A percentile compares a stretch with the other conserved stretches of the same genome.
phyloP scores from a whole-genome alignment of 2,329 filamentous ascomycete genomes.

The Diaporthe sp. region DNA sequence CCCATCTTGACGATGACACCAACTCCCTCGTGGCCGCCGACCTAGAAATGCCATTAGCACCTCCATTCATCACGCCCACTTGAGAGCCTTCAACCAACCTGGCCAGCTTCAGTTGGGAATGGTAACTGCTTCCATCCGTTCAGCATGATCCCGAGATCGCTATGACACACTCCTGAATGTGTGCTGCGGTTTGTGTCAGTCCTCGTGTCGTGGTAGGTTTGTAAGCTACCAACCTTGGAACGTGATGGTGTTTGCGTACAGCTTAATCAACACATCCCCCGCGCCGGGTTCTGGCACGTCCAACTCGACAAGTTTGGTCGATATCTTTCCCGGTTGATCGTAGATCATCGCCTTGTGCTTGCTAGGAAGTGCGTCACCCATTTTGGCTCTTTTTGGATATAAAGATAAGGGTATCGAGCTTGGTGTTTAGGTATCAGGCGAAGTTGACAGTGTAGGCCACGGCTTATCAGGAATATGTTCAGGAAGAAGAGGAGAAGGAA shows the following conservation, averaged over 20 bases:
- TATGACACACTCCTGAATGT: slow-evolving; percentile 38
- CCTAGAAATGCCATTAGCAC: slow-evolving; percentile 42
- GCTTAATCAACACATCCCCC: slow-evolving; percentile 34
- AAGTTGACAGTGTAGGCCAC: background rate
- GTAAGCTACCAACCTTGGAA: background rate
- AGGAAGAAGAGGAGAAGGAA: slow-evolving; percentile 2
- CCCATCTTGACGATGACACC: slow-evolving; percentile 74
- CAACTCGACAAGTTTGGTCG: slow-evolving; percentile 32
- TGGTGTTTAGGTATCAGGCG: background rate
- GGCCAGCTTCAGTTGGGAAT: slow-evolving; percentile 32
- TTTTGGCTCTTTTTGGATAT: background rate
- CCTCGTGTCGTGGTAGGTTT: too few relatives aligned
- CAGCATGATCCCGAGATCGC: slow-evolving; percentile 36
- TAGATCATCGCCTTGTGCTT: slow-evolving; percentile 32
- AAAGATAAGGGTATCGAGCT: background rate
- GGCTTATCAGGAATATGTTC: too few relatives aligned
- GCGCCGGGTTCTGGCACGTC: slow-evolving; percentile 32
- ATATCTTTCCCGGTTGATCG: slow-evolving; percentile 32
- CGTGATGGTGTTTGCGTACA: slow-evolving; percentile 19
- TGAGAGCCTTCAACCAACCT: slow-evolving; percentile 29
- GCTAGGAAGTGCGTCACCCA: slow-evolving; percentile 26
- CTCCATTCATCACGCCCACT: too few relatives aligned
- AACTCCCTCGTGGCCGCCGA: slow-evolving; percentile 76
- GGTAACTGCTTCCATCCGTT: slow-evolving; percentile 34
- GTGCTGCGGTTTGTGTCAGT: slow-evolving; percentile 29